Conservation (phyloP, 495 filamentous ascomycete genomes). For the Friedmanniomyces endolithicus region DNA sequence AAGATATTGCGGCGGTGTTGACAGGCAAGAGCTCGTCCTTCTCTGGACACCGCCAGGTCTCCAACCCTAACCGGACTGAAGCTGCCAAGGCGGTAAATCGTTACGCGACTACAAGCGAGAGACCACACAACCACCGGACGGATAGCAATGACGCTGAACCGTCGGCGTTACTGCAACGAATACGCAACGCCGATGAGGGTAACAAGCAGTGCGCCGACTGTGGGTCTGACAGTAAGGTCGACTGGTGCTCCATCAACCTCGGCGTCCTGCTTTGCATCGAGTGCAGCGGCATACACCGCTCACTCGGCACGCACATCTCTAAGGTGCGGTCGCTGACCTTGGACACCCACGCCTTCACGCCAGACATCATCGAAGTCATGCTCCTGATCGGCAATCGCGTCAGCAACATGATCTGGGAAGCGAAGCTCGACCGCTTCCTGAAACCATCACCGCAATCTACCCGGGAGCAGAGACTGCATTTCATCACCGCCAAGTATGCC, state of each 20-base stretch:
- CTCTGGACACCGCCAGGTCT: slow-evolving; percentile 40
- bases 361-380: slow-evolving; percentile 90
- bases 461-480: slow-evolving; percentile 76
- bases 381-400: slow-evolving; percentile 84
- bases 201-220: slow-evolving; percentile 96
- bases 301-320: slow-evolving; percentile 92
- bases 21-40: slow-evolving; percentile 86
- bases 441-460: slow-evolving; percentile 68
- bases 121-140: slow-evolving; percentile 58
- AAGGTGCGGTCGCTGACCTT: slow-evolving; percentile 93
- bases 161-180: slow-evolving; percentile 63
- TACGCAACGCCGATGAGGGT: slow-evolving; percentile 82
- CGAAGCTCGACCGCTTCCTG: slow-evolving; percentile 54
- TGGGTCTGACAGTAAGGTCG: slow-evolving; percentile 77
- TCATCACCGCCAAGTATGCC: slow-evolving; percentile 91
- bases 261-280: slow-evolving; percentile 96
- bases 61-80: slow-evolving; percentile 40
- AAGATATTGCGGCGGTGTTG: slow-evolving; percentile 80
- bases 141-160: slow-evolving; percentile 69
- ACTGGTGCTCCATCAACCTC: slow-evolving; percentile 98
- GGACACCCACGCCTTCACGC: slow-evolving; percentile 89
- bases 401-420: slow-evolving; percentile 95
- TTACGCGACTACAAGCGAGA: slow-evolving; percentile 79
- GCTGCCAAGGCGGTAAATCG: slow-evolving; percentile 51
- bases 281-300: slow-evolving; percentile 94